A percentile compares a stretch with the other conserved stretches of the same genome.
These are phyloP conservation scores for Globisporangium cylindrosporum DNA, from an alignment of 352 stramenopile genomes.

Conservation along the genomic window DNA sequence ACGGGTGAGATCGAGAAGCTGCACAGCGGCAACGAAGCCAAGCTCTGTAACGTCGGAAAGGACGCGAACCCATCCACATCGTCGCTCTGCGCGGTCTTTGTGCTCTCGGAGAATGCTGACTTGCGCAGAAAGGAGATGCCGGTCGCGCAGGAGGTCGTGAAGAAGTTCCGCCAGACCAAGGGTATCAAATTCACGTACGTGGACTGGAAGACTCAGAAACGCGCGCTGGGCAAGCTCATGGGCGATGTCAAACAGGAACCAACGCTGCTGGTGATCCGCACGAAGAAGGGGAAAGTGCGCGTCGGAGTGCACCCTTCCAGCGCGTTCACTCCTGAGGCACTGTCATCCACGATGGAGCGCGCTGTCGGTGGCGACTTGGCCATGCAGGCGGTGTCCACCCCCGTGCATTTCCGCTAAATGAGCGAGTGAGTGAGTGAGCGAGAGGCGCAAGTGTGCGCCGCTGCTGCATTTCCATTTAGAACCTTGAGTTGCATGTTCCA, in stretches of 20 bases:
- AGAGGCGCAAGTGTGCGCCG: neutral
- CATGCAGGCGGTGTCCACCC: slow-evolving; percentile 29
- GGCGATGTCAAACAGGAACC: slow-evolving; percentile 27
- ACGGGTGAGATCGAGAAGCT: slow-evolving; percentile 70
- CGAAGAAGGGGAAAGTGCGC: slow-evolving; percentile 63
- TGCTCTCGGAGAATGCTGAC: slow-evolving; percentile 51
- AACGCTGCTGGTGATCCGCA: slow-evolving; percentile 59
- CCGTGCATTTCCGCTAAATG: slow-evolving; percentile 39
- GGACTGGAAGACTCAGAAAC: slow-evolving; percentile 65
- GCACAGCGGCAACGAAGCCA: slow-evolving; percentile 66
- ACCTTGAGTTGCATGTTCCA: neutral
- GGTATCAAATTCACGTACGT: slow-evolving; percentile 67
- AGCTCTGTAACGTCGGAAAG: slow-evolving; percentile 75
- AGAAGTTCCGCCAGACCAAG: slow-evolving; percentile 67
- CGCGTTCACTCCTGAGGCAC: slow-evolving; percentile 44
- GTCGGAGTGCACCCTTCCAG: slow-evolving; percentile 34
- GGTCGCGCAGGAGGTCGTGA: slow-evolving; percentile 50
- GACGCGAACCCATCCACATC: slow-evolving; percentile 46
- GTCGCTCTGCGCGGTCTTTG: slow-evolving; percentile 69
- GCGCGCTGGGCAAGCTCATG: slow-evolving; percentile 49
- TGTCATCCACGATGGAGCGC: slow-evolving; percentile 70
- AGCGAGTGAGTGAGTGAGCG: neutral
- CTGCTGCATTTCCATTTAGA: slow-evolving; percentile 5
- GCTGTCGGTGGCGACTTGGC: slow-evolving; percentile 64
- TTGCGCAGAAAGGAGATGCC: slow-evolving; percentile 43